Percentiles rank a stretch among this genome's conserved stretches.
Evolutionary conservation across 1,139 yeast genomes (phyloP).

Genomic region (Pichia kudriavzevii): DNA sequence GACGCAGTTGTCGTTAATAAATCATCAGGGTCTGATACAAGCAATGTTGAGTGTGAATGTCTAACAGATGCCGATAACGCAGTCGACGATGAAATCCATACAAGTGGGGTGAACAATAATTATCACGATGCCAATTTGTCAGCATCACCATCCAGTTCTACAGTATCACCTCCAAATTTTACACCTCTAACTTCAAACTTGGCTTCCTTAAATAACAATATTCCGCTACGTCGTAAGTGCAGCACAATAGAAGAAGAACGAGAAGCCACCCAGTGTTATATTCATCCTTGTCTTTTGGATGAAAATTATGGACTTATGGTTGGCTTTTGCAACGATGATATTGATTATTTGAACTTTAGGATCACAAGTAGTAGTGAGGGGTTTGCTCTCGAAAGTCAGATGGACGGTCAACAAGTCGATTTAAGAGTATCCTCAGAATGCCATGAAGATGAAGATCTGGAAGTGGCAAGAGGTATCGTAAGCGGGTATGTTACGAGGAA

Average conservation of each 20-base stretch:
- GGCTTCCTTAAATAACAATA: too few species aligned
- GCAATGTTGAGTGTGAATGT: conserved; percentile 1
- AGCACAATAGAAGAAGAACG: conserved; percentile 51
- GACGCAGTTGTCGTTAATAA: conserved; percentile 14
- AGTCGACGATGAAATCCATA: conserved; percentile 2
- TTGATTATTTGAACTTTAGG: conserved; percentile 29
- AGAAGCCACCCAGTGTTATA: conserved; percentile 43
- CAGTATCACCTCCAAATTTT: too few species aligned
- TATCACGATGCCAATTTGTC: neutral
- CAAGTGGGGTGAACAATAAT: neutral
- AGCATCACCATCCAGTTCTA: neutral
- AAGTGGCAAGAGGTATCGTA: conserved; percentile 2
- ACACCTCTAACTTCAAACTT: too few species aligned
- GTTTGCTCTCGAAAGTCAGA: neutral
- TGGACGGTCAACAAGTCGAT: neutral
- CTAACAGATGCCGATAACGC: conserved; percentile 1
- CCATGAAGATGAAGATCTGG: conserved; percentile 2
- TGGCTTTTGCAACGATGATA: conserved; percentile 47
- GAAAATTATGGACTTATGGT: conserved; percentile 51
- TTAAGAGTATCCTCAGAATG: too few species aligned
- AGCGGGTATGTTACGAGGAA: conserved; percentile 6
- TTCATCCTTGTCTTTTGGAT: conserved; percentile 42
- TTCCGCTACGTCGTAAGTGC: conserved; percentile 20
- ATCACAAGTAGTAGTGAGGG: conserved; percentile 2
- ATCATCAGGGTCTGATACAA: neutral